Conservation (phyloP, 805 yeast species). For the Cyberlindnera xylosilytica region DNA sequence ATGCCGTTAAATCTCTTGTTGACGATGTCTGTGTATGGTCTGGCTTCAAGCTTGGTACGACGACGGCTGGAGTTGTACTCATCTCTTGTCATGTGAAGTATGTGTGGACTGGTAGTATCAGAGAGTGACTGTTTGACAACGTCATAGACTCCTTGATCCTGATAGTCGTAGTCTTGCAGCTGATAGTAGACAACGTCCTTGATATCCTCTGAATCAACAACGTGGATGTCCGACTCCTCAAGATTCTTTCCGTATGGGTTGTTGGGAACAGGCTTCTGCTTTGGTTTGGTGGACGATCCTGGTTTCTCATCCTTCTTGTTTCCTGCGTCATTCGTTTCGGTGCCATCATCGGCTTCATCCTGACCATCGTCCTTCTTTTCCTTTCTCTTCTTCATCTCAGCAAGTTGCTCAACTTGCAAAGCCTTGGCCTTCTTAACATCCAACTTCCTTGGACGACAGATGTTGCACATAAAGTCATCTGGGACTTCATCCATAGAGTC, state of each 20-base stretch:
- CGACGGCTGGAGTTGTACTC: constrained; percentile 14
- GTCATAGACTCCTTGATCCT: constrained; percentile 38
- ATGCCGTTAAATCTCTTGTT: constrained; percentile 60
- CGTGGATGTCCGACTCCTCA: constrained; percentile 33
- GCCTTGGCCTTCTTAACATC: constrained; percentile 42
- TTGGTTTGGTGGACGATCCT: constrained; percentile 13
- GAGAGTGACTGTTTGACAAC: constrained; percentile 40
- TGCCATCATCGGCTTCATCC: constrained; percentile 7
- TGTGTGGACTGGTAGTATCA: constrained; percentile 4
- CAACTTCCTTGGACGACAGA: constrained; percentile 57
- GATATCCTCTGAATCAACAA: constrained; percentile 35
- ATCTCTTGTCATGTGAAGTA: constrained; percentile 20
- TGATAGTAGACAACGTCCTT: constrained; percentile 33
- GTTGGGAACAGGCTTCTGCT: constrained; percentile 11
- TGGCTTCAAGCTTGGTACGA: constrained; percentile 41
- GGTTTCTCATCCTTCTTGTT: constrained; percentile 16
- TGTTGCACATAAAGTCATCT: constrained; percentile 76
- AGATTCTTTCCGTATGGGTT: constrained; percentile 29
- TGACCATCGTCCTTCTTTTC: constrained; percentile 6
- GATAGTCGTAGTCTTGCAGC: constrained; percentile 37
- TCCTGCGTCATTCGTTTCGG: constrained; percentile 6
- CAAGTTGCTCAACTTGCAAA: constrained; percentile 33
- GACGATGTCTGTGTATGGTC: constrained; percentile 54
- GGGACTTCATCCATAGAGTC: constrained; percentile 71
- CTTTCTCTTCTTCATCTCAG: constrained; percentile 16